Evolutionary conservation across 495 filamentous ascomycete species (phyloP), one percentile per base, ranked within the genome.

Genomic region (Umbilicaria muhlenbergii): DNA sequence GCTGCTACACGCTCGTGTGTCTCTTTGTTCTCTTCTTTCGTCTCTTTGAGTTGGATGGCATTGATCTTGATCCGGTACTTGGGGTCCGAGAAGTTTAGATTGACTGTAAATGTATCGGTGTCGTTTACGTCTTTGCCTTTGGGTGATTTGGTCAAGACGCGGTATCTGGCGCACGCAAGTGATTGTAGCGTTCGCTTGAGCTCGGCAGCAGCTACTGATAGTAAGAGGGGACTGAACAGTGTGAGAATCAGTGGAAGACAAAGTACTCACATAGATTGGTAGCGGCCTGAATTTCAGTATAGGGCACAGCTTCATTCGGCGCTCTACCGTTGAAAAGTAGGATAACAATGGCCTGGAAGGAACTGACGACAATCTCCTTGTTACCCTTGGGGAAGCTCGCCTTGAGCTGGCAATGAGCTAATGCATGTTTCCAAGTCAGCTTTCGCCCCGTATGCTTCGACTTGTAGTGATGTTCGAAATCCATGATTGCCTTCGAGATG

Each of bases 41-140:
- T 96, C 64, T 96, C 92, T 58, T 88, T 89, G 38, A 95, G 71
- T 62, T 99, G 92, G 46, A 99, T 86, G 61, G 92, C 85, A 63
- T 96, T 98, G 68, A 96, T 94, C 67, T 99, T 96, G 62, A 99
- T 79, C 44, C 86, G 80, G 62, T 80, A 83, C 62, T 94, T 93
- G 21, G 72, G 70, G 50, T 94, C 80, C 14, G 63, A 63, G 61
- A 99, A 99, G 14, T 52, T 56, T 19, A 66, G 49, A 61, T 96
- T 96, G 47, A 91, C 73, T 0, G 68, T 68, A 54, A 99, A 99
- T 11, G 73, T 75, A 58, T 99, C 91, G 3, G 71, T 82, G 1
- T 61, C 50, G 41, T 71, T 68, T 40, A 99, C 79, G 0, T 95
- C 86, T 34, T 77, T 74, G 38, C 86, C 82, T 58, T 83, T 86